Evolutionary conservation across 1,139 yeast genomes (phyloP), one percentile per base, ranked within the genome.

Genomic region (Kodamaea sp.): DNA sequence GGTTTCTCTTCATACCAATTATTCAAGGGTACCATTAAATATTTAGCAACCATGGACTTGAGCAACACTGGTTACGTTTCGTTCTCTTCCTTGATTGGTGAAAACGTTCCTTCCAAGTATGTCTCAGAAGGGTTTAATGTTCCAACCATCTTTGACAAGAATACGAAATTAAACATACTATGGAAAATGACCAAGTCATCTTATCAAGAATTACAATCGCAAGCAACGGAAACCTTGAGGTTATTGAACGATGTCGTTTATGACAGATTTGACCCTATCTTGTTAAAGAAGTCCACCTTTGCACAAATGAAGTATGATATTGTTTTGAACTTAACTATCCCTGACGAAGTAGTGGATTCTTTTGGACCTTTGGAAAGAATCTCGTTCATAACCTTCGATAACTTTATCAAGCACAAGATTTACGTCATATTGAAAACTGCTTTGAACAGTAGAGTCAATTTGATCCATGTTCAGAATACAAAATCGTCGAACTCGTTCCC

Each of bases 1-100:
- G 98, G 97, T 1, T 90, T 85, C 57, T 87, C 96, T 4, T 83
- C 95, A 19, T 92, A 89, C 56, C 98, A 92, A 61, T 65, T 92
- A 37, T 92, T 92, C 66, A 89, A 87, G 57, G 96, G 95, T 53
- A 79, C 88, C 2, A 71, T 92, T 33, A 80, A 81, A 49, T 90
- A 83, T 50, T 57, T 92, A 41, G 94, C 97, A 2, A 76, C 87
- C 3, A 80, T 81, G 68, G 92, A 86, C 52, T 61, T 90, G 35
- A 61, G 70, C 31, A 59, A 70, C 15, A 61, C 66, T 12, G 92
- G 92, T 0, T 80, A 83, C 49, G 63, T 84, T 34, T 81, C 85
- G 26, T 83, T 84, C 51, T 70, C 79, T 33, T 79, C 86, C 7
- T 66, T 74, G 26, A 63, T 76, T 29, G 78, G 78, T 11, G 82